Evolutionary conservation across 331 rosid species (phyloP).

Genomic region (Quercus tomentella): DNA sequence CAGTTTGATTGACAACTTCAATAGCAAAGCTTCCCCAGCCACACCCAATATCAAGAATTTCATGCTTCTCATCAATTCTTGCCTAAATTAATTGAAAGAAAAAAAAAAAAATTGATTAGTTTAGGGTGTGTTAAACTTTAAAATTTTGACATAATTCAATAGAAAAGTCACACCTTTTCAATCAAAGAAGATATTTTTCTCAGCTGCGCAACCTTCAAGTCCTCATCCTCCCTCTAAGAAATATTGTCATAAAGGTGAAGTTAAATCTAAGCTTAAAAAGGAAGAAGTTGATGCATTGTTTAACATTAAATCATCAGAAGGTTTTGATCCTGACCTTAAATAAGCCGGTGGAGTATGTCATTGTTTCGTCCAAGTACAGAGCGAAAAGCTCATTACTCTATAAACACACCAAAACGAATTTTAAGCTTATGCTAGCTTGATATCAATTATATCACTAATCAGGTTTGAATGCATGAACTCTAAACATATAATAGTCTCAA

Average conservation of each 20-base stretch:
- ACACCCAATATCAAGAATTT: conserved; percentile 78
- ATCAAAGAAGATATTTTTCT: conserved; percentile 70
- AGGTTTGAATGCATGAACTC: too few species aligned
- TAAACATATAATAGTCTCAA: too few species aligned
- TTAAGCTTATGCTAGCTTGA: conserved; percentile 13
- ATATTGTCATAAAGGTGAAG: conserved; percentile 4
- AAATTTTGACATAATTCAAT: background rate
- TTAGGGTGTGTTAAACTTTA: background rate
- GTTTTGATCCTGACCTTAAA: conserved; percentile 57
- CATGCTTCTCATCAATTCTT: conserved; percentile 56
- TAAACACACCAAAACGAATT: conserved; percentile 19
- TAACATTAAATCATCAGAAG: background rate
- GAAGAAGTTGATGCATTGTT: conserved; percentile 1
- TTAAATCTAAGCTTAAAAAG: background rate
- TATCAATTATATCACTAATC: too few species aligned
- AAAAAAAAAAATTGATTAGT: background rate
- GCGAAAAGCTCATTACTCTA: conserved; percentile 89
- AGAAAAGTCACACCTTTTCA: conserved; percentile 43
- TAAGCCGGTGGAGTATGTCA: conserved; percentile 85
- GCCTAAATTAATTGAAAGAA: conserved; percentile 40
- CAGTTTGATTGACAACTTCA: conserved; percentile 67
- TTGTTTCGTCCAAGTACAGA: conserved; percentile 76
- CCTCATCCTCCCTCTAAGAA: conserved; percentile 57
- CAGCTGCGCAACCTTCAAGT: conserved; percentile 66
- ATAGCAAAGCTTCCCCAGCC: conserved; percentile 96